phyloP scores from a whole-genome alignment of 176 grass and related monocot genomes.

The Oryza longistaminata region DNA sequence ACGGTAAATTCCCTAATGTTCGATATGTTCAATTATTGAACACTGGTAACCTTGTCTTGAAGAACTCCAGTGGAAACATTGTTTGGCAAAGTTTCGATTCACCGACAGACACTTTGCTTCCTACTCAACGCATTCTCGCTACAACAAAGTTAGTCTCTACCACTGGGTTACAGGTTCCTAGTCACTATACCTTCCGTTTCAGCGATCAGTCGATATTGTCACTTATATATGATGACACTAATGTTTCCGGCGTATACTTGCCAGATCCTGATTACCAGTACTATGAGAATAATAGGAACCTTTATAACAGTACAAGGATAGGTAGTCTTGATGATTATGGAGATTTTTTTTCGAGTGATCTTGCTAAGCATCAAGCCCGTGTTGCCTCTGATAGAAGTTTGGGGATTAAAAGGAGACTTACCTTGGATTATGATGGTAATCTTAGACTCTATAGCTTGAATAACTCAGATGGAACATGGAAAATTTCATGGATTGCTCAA shows the following conservation, averaged over 20 bases:
- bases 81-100: conserved; percentile 53
- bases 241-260: conserved; percentile 45
- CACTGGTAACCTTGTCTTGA: conserved; percentile 45
- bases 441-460: not conserved
- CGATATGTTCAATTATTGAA: conserved; percentile 32
- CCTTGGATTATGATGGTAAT: not conserved
- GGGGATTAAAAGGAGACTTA: not conserved
- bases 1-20: not conserved
- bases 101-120: conserved; percentile 42
- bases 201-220: conserved; percentile 43
- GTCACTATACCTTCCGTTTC: conserved; percentile 44
- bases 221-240: conserved; percentile 41
- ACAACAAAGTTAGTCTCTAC: conserved; percentile 36
- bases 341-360: not conserved
- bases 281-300: conserved; percentile 42
- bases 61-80: conserved; percentile 9
- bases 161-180: conserved; percentile 8
- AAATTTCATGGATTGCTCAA: conserved; percentile 31
- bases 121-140: not conserved
- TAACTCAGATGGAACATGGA: not conserved
- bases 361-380: not conserved
- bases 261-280: conserved; percentile 51
- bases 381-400: not conserved
- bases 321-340: not conserved
- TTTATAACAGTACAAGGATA: not conserved